Evolutionary conservation across 192 early-diverging fungal genomes (phyloP).

Genomic region (Coemansia sp.): DNA sequence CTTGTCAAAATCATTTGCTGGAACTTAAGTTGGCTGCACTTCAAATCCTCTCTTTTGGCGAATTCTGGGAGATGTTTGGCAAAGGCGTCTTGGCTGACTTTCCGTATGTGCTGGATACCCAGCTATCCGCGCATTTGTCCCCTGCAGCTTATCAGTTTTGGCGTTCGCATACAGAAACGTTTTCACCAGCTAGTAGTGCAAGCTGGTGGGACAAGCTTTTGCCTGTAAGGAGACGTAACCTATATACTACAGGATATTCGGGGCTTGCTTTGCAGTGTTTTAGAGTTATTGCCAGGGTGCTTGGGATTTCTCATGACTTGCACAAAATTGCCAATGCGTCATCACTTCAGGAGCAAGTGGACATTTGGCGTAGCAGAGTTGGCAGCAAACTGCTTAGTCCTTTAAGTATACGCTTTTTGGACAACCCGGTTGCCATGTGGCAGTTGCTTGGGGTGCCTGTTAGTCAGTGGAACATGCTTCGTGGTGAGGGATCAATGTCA

Average conservation of each 20-base stretch:
- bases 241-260: conserved; percentile 83
- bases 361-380: conserved; percentile 65
- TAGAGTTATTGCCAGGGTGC: conserved; percentile 58
- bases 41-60: conserved; percentile 56
- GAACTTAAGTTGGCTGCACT: conserved; percentile 81
- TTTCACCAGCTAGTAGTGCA: conserved; percentile 4
- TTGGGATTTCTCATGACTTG: conserved; percentile 57
- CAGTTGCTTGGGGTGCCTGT: conserved; percentile 80
- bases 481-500: conserved; percentile 72
- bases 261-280: conserved; percentile 72
- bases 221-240: conserved; percentile 49
- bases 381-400: conserved; percentile 63
- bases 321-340: conserved; percentile 56
- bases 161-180: conserved; percentile 56
- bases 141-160: conserved; percentile 77
- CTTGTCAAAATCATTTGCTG: conserved; percentile 88
- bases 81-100: conserved; percentile 65
- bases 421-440: conserved; percentile 83
- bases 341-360: conserved; percentile 61
- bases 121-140: conserved; percentile 68
- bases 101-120: conserved; percentile 58
- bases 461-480: conserved; percentile 82
- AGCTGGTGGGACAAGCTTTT: neutral
- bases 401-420: conserved; percentile 62
- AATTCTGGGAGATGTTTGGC: conserved; percentile 81